Evolutionary conservation across 257 asterid species (phyloP).

Genomic region (Nicotiana attenuata): DNA sequence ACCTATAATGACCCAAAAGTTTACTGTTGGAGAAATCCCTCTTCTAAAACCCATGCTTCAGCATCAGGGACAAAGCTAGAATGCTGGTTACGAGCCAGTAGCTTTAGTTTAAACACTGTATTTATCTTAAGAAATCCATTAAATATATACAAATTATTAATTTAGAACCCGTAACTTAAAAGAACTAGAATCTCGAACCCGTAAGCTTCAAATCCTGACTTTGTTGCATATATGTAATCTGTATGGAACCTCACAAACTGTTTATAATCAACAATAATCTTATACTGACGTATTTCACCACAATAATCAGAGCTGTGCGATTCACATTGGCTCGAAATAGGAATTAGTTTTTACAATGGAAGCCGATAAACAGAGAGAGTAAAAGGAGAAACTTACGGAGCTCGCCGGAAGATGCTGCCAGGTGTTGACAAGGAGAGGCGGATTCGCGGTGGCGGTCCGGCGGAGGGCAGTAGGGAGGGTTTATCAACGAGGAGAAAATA

Average conservation of each 20-base stretch:
- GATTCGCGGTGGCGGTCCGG: background rate
- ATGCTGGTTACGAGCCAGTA: too few relatives aligned
- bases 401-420: background rate
- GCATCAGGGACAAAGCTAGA: background rate
- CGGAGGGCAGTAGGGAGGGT: background rate
- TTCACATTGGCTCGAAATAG: background rate
- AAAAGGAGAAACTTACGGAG: background rate
- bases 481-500: background rate
- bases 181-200: too few relatives aligned
- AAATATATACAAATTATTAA: too few relatives aligned
- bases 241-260: background rate
- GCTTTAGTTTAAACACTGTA: too few relatives aligned
- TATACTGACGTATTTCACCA: background rate
- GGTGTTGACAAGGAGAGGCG: background rate
- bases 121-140: too few relatives aligned
- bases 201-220: too few relatives aligned
- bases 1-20: background rate
- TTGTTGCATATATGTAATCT: background rate
- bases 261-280: background rate
- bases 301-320: background rate
- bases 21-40: background rate
- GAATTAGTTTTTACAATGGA: background rate
- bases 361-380: background rate
- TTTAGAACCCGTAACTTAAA: too few relatives aligned
- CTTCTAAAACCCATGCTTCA: background rate